These are phyloP conservation scores for Candida maris DNA, from an alignment of 805 yeast species.

Conservation along the genomic window DNA sequence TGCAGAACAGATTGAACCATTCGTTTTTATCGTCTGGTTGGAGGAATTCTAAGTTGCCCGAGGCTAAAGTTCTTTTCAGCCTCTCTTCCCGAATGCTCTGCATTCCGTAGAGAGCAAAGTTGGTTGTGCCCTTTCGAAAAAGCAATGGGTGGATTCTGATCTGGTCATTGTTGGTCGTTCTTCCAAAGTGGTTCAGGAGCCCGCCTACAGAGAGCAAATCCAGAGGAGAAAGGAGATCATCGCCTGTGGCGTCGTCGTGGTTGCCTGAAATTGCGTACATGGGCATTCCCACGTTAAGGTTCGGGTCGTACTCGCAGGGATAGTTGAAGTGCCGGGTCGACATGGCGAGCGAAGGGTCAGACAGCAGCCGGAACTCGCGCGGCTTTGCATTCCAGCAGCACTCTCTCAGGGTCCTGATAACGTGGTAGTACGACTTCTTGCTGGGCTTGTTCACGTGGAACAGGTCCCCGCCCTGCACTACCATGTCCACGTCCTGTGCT, in stretches of 20 bases:
- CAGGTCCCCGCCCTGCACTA: constrained; percentile 88
- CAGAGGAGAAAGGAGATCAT: constrained; percentile 74
- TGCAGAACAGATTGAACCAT: constrained; percentile 83
- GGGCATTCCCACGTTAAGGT: constrained; percentile 84
- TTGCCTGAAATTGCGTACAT: constrained; percentile 92
- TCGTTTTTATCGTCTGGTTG: constrained; percentile 54
- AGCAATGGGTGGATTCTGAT: constrained; percentile 73
- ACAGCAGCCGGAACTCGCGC: constrained; percentile 74
- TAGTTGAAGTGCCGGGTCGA: constrained; percentile 58
- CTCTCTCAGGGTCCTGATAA: constrained; percentile 63
- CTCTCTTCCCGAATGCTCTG: constrained; percentile 89
- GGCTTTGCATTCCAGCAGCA: constrained; percentile 85
- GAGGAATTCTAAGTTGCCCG: constrained; percentile 73
- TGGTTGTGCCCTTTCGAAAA: constrained; percentile 77
- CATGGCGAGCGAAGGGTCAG: constrained; percentile 68
- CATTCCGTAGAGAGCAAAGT: constrained; percentile 82
- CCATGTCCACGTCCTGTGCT: constrained; percentile 75
- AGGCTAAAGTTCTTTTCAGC: constrained; percentile 73
- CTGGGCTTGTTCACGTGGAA: constrained; percentile 89
- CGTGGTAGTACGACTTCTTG: constrained; percentile 81
- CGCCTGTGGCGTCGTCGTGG: constrained; percentile 95
- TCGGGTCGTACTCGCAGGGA: constrained; percentile 88
- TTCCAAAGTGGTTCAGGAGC: constrained; percentile 84
- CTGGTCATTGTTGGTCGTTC: constrained; percentile 68
- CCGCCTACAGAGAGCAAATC: constrained; percentile 83